Base-by-base conservation (phyloP, 306 rosid species). In the Abrus precatorius region DNA sequence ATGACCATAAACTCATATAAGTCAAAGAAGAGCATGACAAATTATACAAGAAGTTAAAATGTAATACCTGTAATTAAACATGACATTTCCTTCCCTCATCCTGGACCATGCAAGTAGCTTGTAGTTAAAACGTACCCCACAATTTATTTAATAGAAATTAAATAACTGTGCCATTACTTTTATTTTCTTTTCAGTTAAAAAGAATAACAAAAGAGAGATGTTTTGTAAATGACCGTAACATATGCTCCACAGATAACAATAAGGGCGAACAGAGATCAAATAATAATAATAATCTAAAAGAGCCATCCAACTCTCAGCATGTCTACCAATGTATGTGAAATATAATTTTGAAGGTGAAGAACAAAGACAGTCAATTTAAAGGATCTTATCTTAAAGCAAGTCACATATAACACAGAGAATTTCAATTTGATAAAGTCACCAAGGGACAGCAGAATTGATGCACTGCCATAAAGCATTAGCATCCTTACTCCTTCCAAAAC, bases 51-150 rank as follows among this genome's bases (percentile, higher is more conserved):
- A 3, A 43, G 54, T 62, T 62, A 14, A 61, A 62, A 49, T 85
- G 90, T 84, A 85, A 88, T 93, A 93, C 82, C 97, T 91, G 85
- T 93, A 93, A 80, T 91, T 93, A 71, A 91, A 93, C 70, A 89
- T 84, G 82, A 93, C 97, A 84, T 90, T 90, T 81, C 97, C 97
- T 54, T 94, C 97, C 84, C 94, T 88, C 90, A 93, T 85, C 90
- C 97, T 93, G 97, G 60, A 84, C 69, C 66, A 75, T 54, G 86
- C 32, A 78, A 10, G 28, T 12, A 82, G 82, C 63, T 67, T 74
- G 38, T 43, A 69, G 47, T 79, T 60, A 73, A 67, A 65, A 72
- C 29, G 20, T 53, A 50, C 9, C 47, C 8, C 53, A 78, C 12
- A 65, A 78, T 27, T 33, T 72, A 47, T 78, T 34, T 27, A 76